Evolutionary conservation across 1,284 basidiomycete species (phyloP).

Genomic region (Ceratobasidium sp.): DNA sequence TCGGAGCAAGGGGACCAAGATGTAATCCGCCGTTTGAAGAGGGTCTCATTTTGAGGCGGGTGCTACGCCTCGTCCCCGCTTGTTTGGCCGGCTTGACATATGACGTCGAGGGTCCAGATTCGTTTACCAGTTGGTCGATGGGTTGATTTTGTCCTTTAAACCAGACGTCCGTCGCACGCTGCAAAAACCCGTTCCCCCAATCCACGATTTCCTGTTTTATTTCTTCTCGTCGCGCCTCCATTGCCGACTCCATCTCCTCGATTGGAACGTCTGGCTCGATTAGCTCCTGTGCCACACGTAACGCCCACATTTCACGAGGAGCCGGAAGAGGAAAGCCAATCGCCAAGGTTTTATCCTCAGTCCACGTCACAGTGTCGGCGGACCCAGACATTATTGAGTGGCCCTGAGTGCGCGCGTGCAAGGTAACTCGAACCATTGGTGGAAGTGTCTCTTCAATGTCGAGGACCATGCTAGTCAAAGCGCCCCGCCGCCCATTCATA

Average conservation of each 20-base stretch:
- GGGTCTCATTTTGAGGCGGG: no score
- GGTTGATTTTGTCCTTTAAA: no score
- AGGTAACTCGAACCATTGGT: neutral
- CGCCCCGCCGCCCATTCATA: neutral
- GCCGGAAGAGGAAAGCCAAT: neutral
- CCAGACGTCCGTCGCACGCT: neutral
- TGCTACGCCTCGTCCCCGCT: no score
- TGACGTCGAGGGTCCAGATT: no score
- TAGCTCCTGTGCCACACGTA: neutral
- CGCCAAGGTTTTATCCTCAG: no score
- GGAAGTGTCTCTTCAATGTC: neutral
- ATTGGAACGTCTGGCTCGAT: neutral
- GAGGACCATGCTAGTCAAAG: neutral
- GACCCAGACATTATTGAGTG: neutral
- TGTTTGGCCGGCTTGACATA: no score
- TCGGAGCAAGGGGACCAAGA: neutral
- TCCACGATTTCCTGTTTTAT: slow-evolving; percentile 1
- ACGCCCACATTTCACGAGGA: neutral
- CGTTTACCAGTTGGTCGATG: no score
- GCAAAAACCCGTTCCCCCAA: neutral
- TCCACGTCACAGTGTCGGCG: no score
- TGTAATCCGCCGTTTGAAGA: neutral
- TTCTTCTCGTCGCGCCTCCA: neutral
- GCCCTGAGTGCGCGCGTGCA: neutral
- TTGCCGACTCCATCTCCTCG: neutral